Evolutionary conservation across 176 grass and related monocot species (phyloP), one percentile per base, ranked within the genome.

Genomic region (Juncus effusus): DNA sequence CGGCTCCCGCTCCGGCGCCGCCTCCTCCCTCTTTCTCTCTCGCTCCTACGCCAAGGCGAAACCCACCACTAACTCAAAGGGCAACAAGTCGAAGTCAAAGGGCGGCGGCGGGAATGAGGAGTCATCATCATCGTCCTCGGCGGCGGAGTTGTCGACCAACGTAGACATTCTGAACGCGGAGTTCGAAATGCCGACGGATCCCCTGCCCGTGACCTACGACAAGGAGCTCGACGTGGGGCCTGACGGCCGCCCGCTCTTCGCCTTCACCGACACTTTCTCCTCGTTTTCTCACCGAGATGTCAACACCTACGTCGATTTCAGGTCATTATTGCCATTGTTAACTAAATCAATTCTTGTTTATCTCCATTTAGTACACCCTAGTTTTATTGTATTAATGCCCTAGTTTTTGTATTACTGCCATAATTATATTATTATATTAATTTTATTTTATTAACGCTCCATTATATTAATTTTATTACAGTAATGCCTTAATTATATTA

Each of bases 181-280:
- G 19, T 97, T 92, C 57, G 88, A 97, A 63, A 49, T 84, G 57
- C 78, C 94, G 13, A 97, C 80, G 1, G 82, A 81, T 65, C 83
- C 94, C 36, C 88, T 93, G 36, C 94, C 88, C 6, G 79, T 78
- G 8, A 72, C 74, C 16, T 97, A 97, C 55, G 85, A 97, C 4
- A 78, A 82, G 3, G 77, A 83, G 55, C 80, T 97, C 13, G 85
- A 97, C 67, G 82, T 97, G 13, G 94, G 94, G 11, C 85, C 94
- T 3, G 65, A 69, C n/a, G 83, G 88, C 19, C 82, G 85, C 11
- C 88, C 85, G 55, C 94, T 97, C 64, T 97, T 97, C 51, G 59
- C 88, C 64, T 86, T 86, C 64, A 84, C 88, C 36, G 73, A 86
- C 19, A 84, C 85, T 28, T 97, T 97, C 57, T 79, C 75, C 14